Evolutionary conservation across 768 basidiomycete genomes (phyloP).

Genomic region (Daedaleopsis sinensis): DNA sequence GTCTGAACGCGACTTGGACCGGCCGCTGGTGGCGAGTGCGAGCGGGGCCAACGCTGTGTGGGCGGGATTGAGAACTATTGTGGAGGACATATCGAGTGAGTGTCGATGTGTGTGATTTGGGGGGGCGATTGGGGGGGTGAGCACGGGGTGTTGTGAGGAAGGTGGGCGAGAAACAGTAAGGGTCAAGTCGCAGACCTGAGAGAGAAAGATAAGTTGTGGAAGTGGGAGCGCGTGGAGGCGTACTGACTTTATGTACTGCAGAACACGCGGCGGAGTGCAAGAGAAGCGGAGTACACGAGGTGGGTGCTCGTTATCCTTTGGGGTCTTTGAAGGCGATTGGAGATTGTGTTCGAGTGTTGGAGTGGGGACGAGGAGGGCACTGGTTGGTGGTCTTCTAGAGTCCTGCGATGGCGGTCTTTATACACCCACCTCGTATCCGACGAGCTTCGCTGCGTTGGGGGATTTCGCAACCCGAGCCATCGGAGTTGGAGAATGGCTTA

Average conservation of each 20-base stretch:
- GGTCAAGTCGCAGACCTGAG: slow-evolving; percentile 18
- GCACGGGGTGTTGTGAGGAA: not conserved
- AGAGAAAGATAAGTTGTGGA: not conserved
- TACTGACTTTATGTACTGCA: slow-evolving; percentile 10
- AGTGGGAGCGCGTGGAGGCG: slow-evolving; percentile 1
- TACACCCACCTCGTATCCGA: too few species aligned
- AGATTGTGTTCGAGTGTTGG: not conserved
- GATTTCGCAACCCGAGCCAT: too few species aligned
- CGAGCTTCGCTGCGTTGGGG: too few species aligned
- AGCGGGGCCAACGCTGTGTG: slow-evolving; percentile 3
- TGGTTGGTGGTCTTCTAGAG: too few species aligned
- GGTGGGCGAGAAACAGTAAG: not conserved
- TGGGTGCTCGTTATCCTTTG: not conserved
- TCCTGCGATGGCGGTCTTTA: too few species aligned
- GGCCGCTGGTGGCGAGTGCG: slow-evolving; percentile 2
- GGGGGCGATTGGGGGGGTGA: not conserved
- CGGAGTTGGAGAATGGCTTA: too few species aligned
- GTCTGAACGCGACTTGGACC: slow-evolving; percentile 5
- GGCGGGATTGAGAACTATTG: not conserved
- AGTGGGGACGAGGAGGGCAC: too few species aligned
- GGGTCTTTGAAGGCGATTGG: not conserved
- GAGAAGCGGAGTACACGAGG: slow-evolving; percentile 18
- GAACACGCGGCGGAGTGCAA: slow-evolving; percentile 20
- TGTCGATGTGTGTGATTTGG: not conserved
- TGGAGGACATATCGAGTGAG: slow-evolving; percentile 1